Evolutionary conservation across 1,139 yeast genomes (phyloP).

Genomic region (Candida albicans): DNA sequence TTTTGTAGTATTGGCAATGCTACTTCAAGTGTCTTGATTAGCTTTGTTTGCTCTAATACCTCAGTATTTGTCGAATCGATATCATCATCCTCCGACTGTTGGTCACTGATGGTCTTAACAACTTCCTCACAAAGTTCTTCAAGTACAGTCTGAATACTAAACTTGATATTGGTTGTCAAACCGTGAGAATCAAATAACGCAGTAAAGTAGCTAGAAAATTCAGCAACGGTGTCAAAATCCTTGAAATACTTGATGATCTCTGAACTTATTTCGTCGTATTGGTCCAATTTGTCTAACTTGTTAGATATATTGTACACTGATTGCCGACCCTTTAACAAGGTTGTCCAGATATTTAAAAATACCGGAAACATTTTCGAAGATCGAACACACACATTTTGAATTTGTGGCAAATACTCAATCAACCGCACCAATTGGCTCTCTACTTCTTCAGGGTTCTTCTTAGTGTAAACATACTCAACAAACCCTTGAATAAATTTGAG

Average conservation of each 20-base stretch:
- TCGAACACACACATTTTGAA: constrained; percentile 25
- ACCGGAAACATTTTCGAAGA: constrained; percentile 18
- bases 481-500: constrained; percentile 31
- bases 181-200: constrained; percentile 12
- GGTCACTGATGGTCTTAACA: constrained; percentile 3
- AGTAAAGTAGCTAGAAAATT: constrained; percentile 20
- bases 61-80: constrained; percentile 3
- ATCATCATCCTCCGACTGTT: constrained; percentile 4
- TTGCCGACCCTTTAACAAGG: constrained; percentile 20
- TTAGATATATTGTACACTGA: constrained; percentile 21
- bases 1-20: constrained; percentile 24
- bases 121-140: constrained; percentile 19
- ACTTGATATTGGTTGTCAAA: constrained; percentile 25
- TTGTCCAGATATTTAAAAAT: constrained; percentile 34
- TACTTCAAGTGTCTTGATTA: constrained; percentile 18
- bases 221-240: constrained; percentile 17
- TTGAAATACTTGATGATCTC: constrained; percentile 28
- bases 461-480: constrained; percentile 18
- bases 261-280: constrained; percentile 28
- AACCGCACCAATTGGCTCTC: constrained; percentile 22
- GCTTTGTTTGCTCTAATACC: constrained; percentile 17
- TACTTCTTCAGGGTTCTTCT: constrained; percentile 16
- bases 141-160: constrained; percentile 26
- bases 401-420: constrained; percentile 22
- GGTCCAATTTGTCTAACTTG: constrained; percentile 24